Base-by-base conservation (phyloP, 805 yeast species). In the Scheffersomyces ergatensis region DNA sequence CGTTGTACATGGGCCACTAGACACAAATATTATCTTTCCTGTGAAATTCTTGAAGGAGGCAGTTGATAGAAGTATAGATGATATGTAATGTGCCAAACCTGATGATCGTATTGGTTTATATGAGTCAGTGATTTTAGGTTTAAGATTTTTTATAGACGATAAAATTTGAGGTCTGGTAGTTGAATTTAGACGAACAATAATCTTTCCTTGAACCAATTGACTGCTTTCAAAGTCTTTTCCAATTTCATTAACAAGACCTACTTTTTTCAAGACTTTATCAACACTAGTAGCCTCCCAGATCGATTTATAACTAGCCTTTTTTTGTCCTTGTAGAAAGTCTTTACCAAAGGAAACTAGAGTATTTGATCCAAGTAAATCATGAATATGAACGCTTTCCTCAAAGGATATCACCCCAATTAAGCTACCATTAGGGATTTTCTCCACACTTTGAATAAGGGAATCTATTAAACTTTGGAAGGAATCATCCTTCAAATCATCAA, bases 1-100 rank as follows among this genome's bases (percentile, higher is more conserved):
- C 4, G 35, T 23, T 2, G 73, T 67, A 29, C 68, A 58, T 2
- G 77, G 75, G 0, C 76, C 76, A 20, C 64, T 50, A 4, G 60
- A 43, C 42, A 70, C 68, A 2, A 63, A 37, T 14, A 53, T 33
- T 1, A 67, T 46, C 14, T 62, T 57, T 0, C 65, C 74, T 13
- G 46, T 29, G 13, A 58, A 50, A 20, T 51, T 49, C 16, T 49
- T 48, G 40, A 45, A 54, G 2, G 64, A 37, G 13, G 47, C 24
- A 7, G 40, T 36, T 4, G 54, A 37, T 2, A 68, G 37, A 1
- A 67, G 30, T 1, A 47, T 23, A 1, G 67, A 42, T 0, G 58
- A 47, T 2, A 63, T 38, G 36, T 53, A 56, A 8, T 55, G 43
- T 5, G 75, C 70, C 11, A 63, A 41, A 0, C 76, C 77, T 0